Conservation (phyloP, 2,329 filamentous ascomycete genomes). For the Sclerotinia spermophila region DNA sequence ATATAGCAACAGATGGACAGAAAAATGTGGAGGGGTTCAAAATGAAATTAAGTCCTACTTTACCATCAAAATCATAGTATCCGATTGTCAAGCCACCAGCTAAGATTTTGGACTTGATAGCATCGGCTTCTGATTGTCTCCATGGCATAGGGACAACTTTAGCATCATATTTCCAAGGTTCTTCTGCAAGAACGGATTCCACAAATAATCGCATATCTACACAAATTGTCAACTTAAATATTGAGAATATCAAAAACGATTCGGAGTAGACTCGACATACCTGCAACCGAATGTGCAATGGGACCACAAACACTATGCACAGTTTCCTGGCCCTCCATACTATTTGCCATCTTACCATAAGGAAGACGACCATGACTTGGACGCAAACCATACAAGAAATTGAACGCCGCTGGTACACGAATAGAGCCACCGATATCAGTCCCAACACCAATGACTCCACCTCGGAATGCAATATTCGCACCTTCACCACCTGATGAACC, state of each 20-base stretch:
- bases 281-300: conserved; percentile 41
- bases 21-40: neutral
- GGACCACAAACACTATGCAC: conserved; percentile 38
- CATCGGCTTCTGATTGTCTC: conserved; percentile 33
- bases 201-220: conserved; percentile 38
- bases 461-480: conserved; percentile 35
- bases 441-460: conserved; percentile 34
- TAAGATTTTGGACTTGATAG: conserved; percentile 37
- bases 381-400: conserved; percentile 39
- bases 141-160: conserved; percentile 44
- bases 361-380: conserved; percentile 34
- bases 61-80: conserved; percentile 38
- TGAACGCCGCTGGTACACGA: conserved; percentile 40
- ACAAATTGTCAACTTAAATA: conserved; percentile 27
- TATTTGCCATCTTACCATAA: conserved; percentile 36
- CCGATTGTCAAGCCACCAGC: conserved; percentile 40
- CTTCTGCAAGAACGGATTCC: conserved; percentile 36
- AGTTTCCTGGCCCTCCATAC: conserved; percentile 44
- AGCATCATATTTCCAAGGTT: conserved; percentile 40
- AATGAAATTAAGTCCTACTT: conserved; percentile 25
- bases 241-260: conserved; percentile 29
- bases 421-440: conserved; percentile 37
- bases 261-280: conserved; percentile 17
- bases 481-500: conserved; percentile 38
- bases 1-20: too few relatives aligned